A percentile compares a stretch with the other conserved stretches of the same genome.
Conservation (phyloP, 371 early-diverging fungal genomes). For the Lichtheimia corymbifera region DNA sequence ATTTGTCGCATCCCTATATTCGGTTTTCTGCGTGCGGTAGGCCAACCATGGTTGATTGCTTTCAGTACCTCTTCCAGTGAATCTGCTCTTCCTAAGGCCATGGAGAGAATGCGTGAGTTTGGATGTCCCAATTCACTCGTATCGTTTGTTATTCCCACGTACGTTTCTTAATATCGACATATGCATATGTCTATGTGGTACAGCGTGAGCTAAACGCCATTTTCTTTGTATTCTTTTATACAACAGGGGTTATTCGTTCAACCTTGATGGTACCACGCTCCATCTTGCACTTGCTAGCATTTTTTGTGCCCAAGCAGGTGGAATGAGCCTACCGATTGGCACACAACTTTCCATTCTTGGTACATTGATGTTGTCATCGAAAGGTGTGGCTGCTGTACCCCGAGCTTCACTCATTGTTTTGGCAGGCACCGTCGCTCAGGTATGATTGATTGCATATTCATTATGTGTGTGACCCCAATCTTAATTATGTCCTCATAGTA, state of each 20-base stretch:
- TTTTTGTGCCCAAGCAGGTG: slow-evolving; percentile 70
- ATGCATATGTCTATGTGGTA: background rate
- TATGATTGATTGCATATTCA: background rate
- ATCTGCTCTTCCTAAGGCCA: slow-evolving; percentile 76
- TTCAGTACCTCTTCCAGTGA: slow-evolving; percentile 87
- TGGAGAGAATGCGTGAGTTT: slow-evolving; percentile 73
- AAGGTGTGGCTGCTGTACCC: slow-evolving; percentile 84
- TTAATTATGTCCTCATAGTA: slow-evolving; percentile 1
- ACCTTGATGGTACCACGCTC: slow-evolving; percentile 81
- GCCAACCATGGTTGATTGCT: slow-evolving; percentile 75
- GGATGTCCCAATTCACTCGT: slow-evolving; percentile 75
- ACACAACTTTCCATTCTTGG: slow-evolving; percentile 75
- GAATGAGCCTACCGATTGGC: slow-evolving; percentile 53
- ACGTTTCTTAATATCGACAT: slow-evolving; percentile 3
- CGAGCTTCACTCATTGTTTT: slow-evolving; percentile 74
- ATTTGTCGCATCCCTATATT: slow-evolving; percentile 57
- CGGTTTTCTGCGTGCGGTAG: slow-evolving; percentile 57
- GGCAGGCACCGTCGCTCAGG: slow-evolving; percentile 47
- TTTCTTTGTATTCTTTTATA: slow-evolving; percentile 2
- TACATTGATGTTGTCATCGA: slow-evolving; percentile 74
- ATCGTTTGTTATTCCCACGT: slow-evolving; percentile 72
- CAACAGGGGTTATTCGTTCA: slow-evolving; percentile 79
- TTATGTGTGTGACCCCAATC: too few relatives aligned
- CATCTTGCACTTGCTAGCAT: slow-evolving; percentile 70
- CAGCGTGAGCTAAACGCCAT: background rate